Evolutionary conservation across 192 early-diverging fungal species (phyloP).

Genomic region (Geosiphon pyriformis): DNA sequence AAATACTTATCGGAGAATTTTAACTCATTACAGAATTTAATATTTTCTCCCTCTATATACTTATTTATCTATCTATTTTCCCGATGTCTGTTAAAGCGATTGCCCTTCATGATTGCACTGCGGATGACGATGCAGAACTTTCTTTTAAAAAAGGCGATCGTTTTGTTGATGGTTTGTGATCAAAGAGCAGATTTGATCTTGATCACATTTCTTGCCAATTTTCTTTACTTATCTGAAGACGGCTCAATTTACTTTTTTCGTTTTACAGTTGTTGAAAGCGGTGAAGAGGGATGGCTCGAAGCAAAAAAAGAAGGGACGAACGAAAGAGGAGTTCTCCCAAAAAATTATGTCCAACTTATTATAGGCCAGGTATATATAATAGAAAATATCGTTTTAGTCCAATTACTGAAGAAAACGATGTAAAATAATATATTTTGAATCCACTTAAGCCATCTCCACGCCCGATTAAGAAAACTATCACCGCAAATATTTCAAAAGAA

Average conservation of each 20-base stretch:
- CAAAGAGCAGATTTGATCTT: not conserved
- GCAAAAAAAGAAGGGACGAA: slow-evolving; percentile 35
- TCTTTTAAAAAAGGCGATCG: slow-evolving; percentile 43
- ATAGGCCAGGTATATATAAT: slow-evolving; percentile 5
- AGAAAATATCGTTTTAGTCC: not conserved
- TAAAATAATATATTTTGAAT: no score
- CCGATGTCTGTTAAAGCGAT: slow-evolving; percentile 28
- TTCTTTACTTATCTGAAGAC: not conserved
- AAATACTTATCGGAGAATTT: no score
- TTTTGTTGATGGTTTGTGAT: slow-evolving; percentile 42
- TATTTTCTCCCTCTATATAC: no score
- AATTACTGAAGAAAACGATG: no score
- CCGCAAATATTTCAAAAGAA: not conserved
- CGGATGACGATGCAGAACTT: slow-evolving; percentile 45
- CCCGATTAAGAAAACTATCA: not conserved
- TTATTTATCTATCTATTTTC: no score
- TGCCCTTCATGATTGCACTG: slow-evolving; percentile 47
- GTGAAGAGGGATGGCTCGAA: slow-evolving; percentile 46
- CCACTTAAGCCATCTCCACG: no score
- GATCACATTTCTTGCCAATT: not conserved
- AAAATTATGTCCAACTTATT: slow-evolving; percentile 44
- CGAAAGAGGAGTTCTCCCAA: slow-evolving; percentile 42
- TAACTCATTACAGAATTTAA: no score
- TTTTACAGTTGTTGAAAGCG: slow-evolving; percentile 27
- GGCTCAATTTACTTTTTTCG: not conserved